These are phyloP conservation scores for Hanseniaspora nectarophila DNA, from an alignment of 805 yeast genomes.

Conservation along the genomic window DNA sequence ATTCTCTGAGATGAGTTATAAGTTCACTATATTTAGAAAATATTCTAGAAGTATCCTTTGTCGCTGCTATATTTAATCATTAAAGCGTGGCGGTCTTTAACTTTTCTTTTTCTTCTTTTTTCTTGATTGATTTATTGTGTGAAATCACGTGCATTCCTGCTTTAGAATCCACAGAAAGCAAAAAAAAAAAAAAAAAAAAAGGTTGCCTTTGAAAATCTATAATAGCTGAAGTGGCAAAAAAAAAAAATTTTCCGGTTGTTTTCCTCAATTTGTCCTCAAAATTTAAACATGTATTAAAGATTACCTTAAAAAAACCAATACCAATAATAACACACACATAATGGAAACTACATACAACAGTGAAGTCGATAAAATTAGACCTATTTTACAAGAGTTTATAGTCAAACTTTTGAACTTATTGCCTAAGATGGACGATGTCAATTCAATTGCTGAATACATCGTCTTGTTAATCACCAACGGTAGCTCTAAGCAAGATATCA, in stretches of 20 bases:
- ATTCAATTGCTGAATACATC: conserved; percentile 62
- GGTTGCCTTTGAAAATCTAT: too few relatives aligned
- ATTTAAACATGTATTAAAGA: not conserved
- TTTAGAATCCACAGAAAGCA: too few relatives aligned
- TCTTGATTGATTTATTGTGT: too few relatives aligned
- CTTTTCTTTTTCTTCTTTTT: too few relatives aligned
- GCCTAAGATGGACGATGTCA: conserved; percentile 34
- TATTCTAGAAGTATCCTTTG: too few relatives aligned
- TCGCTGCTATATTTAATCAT: too few relatives aligned
- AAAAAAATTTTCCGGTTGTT: not conserved
- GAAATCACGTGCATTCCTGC: too few relatives aligned
- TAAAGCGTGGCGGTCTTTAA: too few relatives aligned
- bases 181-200: too few relatives aligned
- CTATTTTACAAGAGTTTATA: conserved; percentile 13
- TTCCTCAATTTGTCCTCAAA: not conserved
- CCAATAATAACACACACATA: not conserved
- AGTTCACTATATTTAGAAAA: too few relatives aligned
- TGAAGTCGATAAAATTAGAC: conserved; percentile 6
- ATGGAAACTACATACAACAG: conserved; percentile 3
- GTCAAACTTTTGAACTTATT: conserved; percentile 15
- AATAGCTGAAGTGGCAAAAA: too few relatives aligned
- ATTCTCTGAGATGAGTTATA: too few relatives aligned
- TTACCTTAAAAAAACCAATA: not conserved
- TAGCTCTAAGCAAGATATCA: conserved; percentile 48
- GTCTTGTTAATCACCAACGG: conserved; percentile 60